phyloP scores from a whole-genome alignment of 768 basidiomycete genomes.

The Cyathus striatus region DNA sequence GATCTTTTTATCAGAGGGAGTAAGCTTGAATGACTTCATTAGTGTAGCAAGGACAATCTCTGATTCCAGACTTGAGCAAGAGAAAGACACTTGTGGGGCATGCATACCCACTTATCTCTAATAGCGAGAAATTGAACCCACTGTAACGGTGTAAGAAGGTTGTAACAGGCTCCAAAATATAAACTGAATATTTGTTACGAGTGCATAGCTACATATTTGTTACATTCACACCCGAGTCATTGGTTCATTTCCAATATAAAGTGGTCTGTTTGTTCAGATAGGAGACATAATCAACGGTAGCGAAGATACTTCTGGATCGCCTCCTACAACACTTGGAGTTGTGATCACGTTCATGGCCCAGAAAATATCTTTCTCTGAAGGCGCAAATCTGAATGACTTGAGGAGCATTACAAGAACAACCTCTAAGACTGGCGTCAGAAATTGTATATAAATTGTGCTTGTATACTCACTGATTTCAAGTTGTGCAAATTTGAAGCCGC shows the following conservation, averaged over 20 bases:
- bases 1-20: not conserved
- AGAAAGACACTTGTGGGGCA: not conserved
- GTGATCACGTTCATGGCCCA: slow-evolving; percentile 2
- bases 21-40: not conserved
- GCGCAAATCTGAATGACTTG: slow-evolving; percentile 2
- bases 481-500: slow-evolving; percentile 51
- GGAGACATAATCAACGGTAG: no score
- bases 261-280: no score
- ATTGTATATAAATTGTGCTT: not conserved
- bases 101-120: slow-evolving; percentile 10
- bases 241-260: no score
- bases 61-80: not conserved
- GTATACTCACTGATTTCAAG: slow-evolving; percentile 43
- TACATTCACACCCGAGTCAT: no score
- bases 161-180: no score
- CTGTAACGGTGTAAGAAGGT: not conserved
- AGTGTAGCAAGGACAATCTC: not conserved
- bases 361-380: not conserved
- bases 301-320: slow-evolving; percentile 1
- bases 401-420: not conserved
- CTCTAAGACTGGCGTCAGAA: slow-evolving; percentile 1
- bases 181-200: no score
- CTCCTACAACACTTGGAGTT: not conserved
- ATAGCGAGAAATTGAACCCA: slow-evolving; percentile 8
- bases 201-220: no score